phyloP scores from a whole-genome alignment of 176 grass and related monocot species.

The Paspalum notatum region DNA sequence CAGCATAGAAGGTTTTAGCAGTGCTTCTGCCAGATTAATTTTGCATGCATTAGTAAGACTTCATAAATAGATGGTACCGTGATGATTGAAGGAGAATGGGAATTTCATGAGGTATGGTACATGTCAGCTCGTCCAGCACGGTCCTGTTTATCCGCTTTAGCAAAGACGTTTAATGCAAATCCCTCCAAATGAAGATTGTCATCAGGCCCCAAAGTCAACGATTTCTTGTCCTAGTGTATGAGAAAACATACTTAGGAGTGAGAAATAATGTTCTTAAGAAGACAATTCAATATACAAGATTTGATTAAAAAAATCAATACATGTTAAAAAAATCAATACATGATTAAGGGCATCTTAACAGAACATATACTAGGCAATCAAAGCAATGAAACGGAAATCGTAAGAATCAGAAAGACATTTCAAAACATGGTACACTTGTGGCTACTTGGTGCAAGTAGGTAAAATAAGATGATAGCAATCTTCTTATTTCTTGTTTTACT shows the following conservation, averaged over 20 bases:
- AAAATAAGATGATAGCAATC: neutral
- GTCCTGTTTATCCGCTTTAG: constrained; percentile 99
- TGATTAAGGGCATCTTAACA: neutral
- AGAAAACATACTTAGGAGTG: constrained; percentile 37
- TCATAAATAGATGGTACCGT: constrained; percentile 8
- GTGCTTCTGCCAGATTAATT: constrained; percentile 76
- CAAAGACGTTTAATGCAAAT: constrained; percentile 91
- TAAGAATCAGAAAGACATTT: neutral
- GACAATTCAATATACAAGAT: neutral
- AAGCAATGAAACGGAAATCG: constrained; percentile 1
- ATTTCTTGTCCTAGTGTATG: constrained; percentile 79
- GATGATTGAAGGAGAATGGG: constrained; percentile 23
- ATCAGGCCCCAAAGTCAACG: constrained; percentile 69
- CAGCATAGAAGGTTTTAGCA: constrained; percentile 98
- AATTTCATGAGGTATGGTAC: constrained; percentile 47
- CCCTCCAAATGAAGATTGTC: constrained; percentile 92
- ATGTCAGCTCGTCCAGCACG: constrained; percentile 91
- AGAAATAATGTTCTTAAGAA: neutral
- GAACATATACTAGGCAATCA: no score
- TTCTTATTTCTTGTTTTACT: neutral
- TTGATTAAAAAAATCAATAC: neutral
- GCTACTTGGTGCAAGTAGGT: neutral
- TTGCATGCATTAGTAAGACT: constrained; percentile 9
- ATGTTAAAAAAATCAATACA: neutral
- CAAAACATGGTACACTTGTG: constrained; percentile 3